These are phyloP conservation scores for Penicillium psychrosexuale DNA, from an alignment of 2,329 filamentous ascomycete genomes.

Conservation along the genomic window DNA sequence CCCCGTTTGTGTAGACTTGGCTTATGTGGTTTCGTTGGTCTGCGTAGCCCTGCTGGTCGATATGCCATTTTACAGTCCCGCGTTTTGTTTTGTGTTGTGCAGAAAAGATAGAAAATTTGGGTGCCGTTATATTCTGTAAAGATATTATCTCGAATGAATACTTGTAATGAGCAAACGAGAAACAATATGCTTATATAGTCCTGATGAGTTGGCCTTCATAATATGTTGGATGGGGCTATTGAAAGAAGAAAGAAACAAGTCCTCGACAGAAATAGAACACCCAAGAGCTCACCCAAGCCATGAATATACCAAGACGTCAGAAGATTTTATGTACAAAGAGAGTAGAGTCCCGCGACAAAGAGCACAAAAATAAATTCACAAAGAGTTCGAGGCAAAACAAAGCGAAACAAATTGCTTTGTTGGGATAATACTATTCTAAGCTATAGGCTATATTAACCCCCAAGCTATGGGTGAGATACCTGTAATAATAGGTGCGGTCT, in stretches of 20 bases:
- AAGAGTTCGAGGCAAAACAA: background rate
- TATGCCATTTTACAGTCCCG: background rate
- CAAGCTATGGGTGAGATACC: rapidly evolving
- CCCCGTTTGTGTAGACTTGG: background rate
- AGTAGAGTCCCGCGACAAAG: background rate
- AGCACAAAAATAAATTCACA: background rate
- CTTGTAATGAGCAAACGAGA: background rate
- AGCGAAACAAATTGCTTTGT: background rate
- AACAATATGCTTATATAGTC: background rate
- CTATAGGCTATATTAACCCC: background rate
- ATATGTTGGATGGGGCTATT: background rate
- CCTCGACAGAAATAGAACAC: background rate
- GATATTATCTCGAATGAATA: background rate
- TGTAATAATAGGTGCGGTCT: background rate
- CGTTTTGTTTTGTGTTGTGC: background rate
- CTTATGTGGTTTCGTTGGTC: background rate
- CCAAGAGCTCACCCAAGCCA: background rate
- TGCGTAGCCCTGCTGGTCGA: too few relatives aligned
- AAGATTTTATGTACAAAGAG: background rate
- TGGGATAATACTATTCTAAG: background rate
- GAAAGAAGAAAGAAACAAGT: background rate
- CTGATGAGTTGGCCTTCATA: background rate
- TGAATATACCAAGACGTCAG: background rate
- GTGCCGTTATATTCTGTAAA: background rate
- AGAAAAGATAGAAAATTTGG: too few relatives aligned